A percentile compares a stretch with the other conserved stretches of the same genome.
These are phyloP conservation scores for Lodderomyces theae DNA, from an alignment of 1,139 yeast genomes.

Conservation along the genomic window DNA sequence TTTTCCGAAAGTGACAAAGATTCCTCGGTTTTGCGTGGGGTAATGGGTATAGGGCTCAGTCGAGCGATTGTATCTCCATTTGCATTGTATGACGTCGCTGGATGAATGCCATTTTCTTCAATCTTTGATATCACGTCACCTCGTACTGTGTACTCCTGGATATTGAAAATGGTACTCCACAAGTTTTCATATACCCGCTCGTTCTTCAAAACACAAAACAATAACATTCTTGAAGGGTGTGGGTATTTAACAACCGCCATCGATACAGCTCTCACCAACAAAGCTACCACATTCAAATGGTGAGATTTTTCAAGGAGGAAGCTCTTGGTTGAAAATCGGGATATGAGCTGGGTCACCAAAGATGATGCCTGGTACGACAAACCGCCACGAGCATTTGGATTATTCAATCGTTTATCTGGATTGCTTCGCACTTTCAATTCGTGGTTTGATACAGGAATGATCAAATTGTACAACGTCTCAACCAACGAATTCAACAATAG, in stretches of 20 bases:
- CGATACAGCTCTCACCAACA: slow-evolving; percentile 53
- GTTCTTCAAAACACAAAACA: slow-evolving; percentile 53
- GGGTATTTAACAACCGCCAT: slow-evolving; percentile 50
- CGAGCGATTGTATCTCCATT: neutral
- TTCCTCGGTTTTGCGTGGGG: slow-evolving; percentile 11
- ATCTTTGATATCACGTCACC: slow-evolving; percentile 21
- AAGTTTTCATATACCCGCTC: slow-evolving; percentile 35
- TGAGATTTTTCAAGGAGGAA: slow-evolving; percentile 43
- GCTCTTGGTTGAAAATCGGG: slow-evolving; percentile 38
- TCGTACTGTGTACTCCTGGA: slow-evolving; percentile 27
- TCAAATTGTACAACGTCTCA: slow-evolving; percentile 58
- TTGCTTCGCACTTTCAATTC: slow-evolving; percentile 21
- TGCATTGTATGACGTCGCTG: neutral
- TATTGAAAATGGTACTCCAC: slow-evolving; percentile 31
- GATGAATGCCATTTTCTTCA: slow-evolving; percentile 17
- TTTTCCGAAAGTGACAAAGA: slow-evolving; percentile 8
- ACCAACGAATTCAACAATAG: slow-evolving; percentile 34
- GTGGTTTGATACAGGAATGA: slow-evolving; percentile 41
- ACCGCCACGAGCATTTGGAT: slow-evolving; percentile 41
- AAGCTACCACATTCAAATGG: slow-evolving; percentile 58
- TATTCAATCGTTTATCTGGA: slow-evolving; percentile 26
- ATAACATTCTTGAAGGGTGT: slow-evolving; percentile 50
- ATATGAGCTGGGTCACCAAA: slow-evolving; percentile 53
- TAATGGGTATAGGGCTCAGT: slow-evolving; percentile 8
- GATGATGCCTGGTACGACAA: slow-evolving; percentile 61